Conservation (phyloP, 129 eudicot genomes). For the Lactuca saligna region DNA sequence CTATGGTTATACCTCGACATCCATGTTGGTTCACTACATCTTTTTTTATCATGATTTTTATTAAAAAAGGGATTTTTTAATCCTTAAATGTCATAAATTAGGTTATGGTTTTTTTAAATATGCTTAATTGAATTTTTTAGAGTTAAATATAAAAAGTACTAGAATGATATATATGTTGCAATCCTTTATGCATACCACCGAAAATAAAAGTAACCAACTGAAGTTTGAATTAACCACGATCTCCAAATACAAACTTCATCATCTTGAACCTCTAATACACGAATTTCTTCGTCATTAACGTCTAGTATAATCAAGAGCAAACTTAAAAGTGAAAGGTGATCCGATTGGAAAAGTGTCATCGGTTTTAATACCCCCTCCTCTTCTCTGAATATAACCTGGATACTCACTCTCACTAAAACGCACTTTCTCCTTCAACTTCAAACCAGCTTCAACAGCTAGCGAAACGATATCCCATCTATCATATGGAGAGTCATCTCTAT, state of each 20-base stretch:
- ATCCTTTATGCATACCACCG: too few relatives aligned
- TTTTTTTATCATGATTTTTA: too few relatives aligned
- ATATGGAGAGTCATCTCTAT: conserved; percentile 46
- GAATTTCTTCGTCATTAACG: neutral
- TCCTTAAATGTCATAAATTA: too few relatives aligned
- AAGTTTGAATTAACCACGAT: too few relatives aligned
- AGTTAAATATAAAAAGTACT: too few relatives aligned
- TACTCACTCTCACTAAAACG: conserved; percentile 23
- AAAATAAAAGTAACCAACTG: too few relatives aligned
- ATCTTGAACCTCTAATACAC: neutral
- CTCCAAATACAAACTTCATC: neutral
- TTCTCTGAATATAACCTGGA: conserved; percentile 44
- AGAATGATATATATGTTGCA: too few relatives aligned
- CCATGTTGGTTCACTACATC: too few relatives aligned
- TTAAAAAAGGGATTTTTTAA: too few relatives aligned
- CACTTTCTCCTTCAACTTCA: conserved; percentile 30
- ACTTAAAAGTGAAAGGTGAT: conserved; percentile 42
- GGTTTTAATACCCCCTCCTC: conserved; percentile 35
- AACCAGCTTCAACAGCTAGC: conserved; percentile 35
- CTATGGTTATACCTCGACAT: too few relatives aligned
- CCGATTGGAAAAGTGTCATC: conserved; percentile 41
- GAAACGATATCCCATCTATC: conserved; percentile 37
- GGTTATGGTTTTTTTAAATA: too few relatives aligned
- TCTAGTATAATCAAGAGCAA: conserved; percentile 16
- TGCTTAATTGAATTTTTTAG: too few relatives aligned